These are phyloP conservation scores for Talaromyces liani DNA, from an alignment of 495 filamentous ascomycete species.

Conservation along the genomic window DNA sequence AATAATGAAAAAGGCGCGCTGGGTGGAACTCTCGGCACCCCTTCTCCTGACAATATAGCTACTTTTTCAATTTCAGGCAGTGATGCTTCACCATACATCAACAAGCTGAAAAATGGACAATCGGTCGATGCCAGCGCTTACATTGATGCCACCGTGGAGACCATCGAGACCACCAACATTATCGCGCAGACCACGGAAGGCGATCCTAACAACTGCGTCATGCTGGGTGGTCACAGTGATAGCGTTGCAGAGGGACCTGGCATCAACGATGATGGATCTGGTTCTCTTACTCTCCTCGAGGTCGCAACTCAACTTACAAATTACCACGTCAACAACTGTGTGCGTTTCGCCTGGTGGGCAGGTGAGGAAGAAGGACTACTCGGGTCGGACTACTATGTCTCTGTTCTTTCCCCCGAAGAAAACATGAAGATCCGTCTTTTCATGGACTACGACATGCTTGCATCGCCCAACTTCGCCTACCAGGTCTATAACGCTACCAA, in stretches of 20 bases:
- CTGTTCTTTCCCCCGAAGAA: conserved; percentile 37
- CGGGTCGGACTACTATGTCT: conserved; percentile 53
- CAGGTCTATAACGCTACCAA: conserved; percentile 62
- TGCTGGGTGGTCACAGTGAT: conserved; percentile 59
- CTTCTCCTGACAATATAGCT: neutral
- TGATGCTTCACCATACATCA: neutral
- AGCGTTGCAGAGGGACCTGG: conserved; percentile 54
- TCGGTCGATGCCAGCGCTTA: conserved; percentile 47
- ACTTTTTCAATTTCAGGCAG: neutral
- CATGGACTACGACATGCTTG: conserved; percentile 74
- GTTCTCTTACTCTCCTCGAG: conserved; percentile 54
- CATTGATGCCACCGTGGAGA: conserved; percentile 41
- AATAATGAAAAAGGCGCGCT: conserved; percentile 41
- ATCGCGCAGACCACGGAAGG: conserved; percentile 56
- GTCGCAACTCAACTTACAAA: conserved; percentile 51
- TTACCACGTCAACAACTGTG: conserved; percentile 53
- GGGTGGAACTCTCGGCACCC: neutral
- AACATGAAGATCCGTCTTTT: conserved; percentile 53
- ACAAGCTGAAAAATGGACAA: neutral
- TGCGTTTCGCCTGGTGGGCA: conserved; percentile 63
- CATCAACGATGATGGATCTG: conserved; percentile 63
- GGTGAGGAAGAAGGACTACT: conserved; percentile 58
- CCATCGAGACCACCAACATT: conserved; percentile 50
- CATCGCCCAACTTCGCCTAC: conserved; percentile 57
- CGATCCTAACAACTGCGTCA: conserved; percentile 53